Percentiles rank a stretch among this genome's conserved stretches.
Evolutionary conservation across 305 asterid genomes (phyloP).

Genomic region (Rubia peregrina): DNA sequence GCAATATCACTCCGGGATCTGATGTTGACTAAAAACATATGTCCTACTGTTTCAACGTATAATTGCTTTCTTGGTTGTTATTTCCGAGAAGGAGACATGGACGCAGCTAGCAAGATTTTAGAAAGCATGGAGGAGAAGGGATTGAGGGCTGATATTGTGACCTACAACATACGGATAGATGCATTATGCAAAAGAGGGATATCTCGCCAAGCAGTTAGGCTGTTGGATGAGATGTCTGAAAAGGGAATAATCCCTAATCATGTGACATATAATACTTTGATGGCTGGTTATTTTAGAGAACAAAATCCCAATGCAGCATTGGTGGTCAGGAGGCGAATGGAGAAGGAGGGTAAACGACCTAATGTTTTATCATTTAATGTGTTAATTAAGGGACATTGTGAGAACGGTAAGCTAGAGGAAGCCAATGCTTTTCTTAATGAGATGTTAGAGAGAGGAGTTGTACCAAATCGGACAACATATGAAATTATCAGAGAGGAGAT

Average conservation of each 20-base stretch:
- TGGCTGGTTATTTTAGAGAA: conserved; percentile 63
- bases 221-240: conserved; percentile 60
- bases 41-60: conserved; percentile 65
- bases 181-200: conserved; percentile 60
- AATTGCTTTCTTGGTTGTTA: conserved; percentile 70
- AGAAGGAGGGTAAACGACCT: conserved; percentile 65
- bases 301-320: conserved; percentile 61
- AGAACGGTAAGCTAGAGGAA: conserved; percentile 50
- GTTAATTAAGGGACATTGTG: conserved; percentile 62
- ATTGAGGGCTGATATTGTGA: conserved; percentile 52
- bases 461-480: conserved; percentile 61
- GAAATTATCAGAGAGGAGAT: conserved; percentile 61
- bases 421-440: conserved; percentile 69
- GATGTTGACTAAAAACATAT: conserved; percentile 48
- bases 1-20: conserved; percentile 35
- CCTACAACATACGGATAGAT: conserved; percentile 59
- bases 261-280: conserved; percentile 58
- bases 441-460: conserved; percentile 91
- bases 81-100: conserved; percentile 38
- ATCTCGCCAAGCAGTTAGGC: conserved; percentile 54
- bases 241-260: conserved; percentile 60
- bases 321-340: conserved; percentile 66
- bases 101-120: conserved; percentile 42
- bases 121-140: conserved; percentile 61
- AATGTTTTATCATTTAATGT: conserved; percentile 71